Evolutionary conservation across 805 yeast genomes (phyloP), one percentile per base, ranked within the genome.

Genomic region (Candida adriatica): DNA sequence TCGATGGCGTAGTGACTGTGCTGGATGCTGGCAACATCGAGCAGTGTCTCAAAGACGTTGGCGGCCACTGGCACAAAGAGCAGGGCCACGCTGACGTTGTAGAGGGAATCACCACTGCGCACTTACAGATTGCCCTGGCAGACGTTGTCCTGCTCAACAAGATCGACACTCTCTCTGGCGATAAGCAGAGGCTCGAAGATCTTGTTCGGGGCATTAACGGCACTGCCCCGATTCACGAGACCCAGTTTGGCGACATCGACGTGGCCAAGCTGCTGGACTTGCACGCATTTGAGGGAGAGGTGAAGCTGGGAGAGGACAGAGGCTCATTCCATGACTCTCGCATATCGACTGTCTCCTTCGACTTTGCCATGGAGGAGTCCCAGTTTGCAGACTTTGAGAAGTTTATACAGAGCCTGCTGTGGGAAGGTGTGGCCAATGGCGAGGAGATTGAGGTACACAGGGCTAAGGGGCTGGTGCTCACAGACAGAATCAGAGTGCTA

Each of bases 1-100:
- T 92, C 19, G 97, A 90, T 56, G 95, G 95, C 0, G 85, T 90
- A 5, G 70, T 92, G 10, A 82, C 96, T 0, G 96, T 90, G 3
- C 62, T 92, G 25, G 97, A 90, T 53, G 53, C 78, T 2, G 75
- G 68, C 29, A 78, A 86, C 48, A 77, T 90, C 16, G 46, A 67
- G 13, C 61, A 61, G 32, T 78, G 83, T 41, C 60, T 90, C 18
- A 77, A 73, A 35, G 96, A 86, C 43, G 59, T 62, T 13, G 85
- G 82, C 4, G 79, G 83, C 0, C 86, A 79, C 48, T 73, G 80
- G 74, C 86, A 76, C 48, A 61, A 68, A 16, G 63, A 60, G 7
- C 55, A 62, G 8, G 67, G 62, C 2, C 44, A 57, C 8, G 60
- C 62, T 6, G 59, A 63, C 6, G 43, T 56, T 13, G 56, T 58